Percentiles rank a stretch among this genome's conserved stretches.
phyloP scores from a whole-genome alignment of 2,329 filamentous ascomycete genomes.

The Geoglossum cookeanum region DNA sequence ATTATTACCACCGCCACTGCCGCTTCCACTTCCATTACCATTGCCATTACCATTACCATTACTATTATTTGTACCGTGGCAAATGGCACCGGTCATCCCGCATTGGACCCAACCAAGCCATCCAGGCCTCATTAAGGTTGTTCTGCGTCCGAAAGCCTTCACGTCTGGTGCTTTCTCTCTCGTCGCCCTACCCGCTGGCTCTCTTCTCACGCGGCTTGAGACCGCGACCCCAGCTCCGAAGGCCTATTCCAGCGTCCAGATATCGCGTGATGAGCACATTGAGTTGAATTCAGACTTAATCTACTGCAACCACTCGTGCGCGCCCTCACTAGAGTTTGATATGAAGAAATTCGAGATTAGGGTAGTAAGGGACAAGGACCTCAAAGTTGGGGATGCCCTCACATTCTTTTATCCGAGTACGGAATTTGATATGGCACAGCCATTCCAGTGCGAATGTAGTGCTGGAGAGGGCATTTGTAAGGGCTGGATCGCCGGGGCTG shows the following conservation, averaged over 20 bases:
- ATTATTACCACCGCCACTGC: too few relatives aligned
- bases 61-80: slow-evolving; percentile 5
- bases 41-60: neutral
- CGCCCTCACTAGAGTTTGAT: slow-evolving; percentile 46
- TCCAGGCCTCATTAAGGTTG: slow-evolving; percentile 36
- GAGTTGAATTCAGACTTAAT: slow-evolving; percentile 46
- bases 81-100: slow-evolving; percentile 37
- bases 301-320: slow-evolving; percentile 51
- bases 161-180: slow-evolving; percentile 40
- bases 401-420: slow-evolving; percentile 58
- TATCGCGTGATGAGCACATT: slow-evolving; percentile 34
- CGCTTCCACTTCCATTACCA: too few relatives aligned
- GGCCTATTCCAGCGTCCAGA: slow-evolving; percentile 47
- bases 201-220: slow-evolving; percentile 44
- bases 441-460: slow-evolving; percentile 47
- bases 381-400: slow-evolving; percentile 22
- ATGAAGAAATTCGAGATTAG: slow-evolving; percentile 36
- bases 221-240: slow-evolving; percentile 38
- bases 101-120: slow-evolving; percentile 43
- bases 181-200: slow-evolving; percentile 30
- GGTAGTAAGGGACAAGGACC: slow-evolving; percentile 25
- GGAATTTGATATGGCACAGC: slow-evolving; percentile 56
- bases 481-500: slow-evolving; percentile 43
- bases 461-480: slow-evolving; percentile 30
- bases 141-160: slow-evolving; percentile 28